Evolutionary conservation across 78 protist species (phyloP).

Genomic region (Dictyostelium brefeldianum): DNA sequence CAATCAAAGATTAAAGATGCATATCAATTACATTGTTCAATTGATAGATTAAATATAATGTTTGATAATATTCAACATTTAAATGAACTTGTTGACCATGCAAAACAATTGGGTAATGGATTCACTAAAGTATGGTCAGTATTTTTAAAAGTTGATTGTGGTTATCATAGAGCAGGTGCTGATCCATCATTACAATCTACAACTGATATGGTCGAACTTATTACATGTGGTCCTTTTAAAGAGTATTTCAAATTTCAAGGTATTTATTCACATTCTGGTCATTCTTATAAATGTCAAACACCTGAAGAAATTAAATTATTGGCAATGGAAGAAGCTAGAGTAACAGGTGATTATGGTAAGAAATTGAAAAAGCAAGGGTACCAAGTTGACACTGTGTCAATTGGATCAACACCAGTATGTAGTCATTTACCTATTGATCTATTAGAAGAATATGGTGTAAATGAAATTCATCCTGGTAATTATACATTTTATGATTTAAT

Average conservation of each 20-base stretch:
- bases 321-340: conserved; percentile 51
- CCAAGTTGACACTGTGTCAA: conserved; percentile 24
- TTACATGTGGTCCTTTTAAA: background rate
- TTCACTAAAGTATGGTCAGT: conserved; percentile 59
- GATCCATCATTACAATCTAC: conserved; percentile 46
- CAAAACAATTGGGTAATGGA: background rate
- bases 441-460: conserved; percentile 29
- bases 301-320: conserved; percentile 34
- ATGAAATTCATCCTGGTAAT: conserved; percentile 75
- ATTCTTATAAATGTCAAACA: conserved; percentile 41
- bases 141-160: conserved; percentile 71
- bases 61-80: conserved; percentile 69
- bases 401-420: conserved; percentile 78
- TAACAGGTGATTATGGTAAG: conserved; percentile 38
- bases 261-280: conserved; percentile 69
- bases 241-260: conserved; percentile 66
- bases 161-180: conserved; percentile 81
- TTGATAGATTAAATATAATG: conserved; percentile 62
- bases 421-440: conserved; percentile 44
- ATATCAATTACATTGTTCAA: conserved; percentile 22
- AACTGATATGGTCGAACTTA: conserved; percentile 8
- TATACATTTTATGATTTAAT: conserved; percentile 66
- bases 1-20: conserved; percentile 34
- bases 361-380: background rate
- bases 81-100: background rate